These are phyloP conservation scores for Nannizziopsis arthrosporioides DNA, from an alignment of 2,329 filamentous ascomycete species.

Conservation along the genomic window DNA sequence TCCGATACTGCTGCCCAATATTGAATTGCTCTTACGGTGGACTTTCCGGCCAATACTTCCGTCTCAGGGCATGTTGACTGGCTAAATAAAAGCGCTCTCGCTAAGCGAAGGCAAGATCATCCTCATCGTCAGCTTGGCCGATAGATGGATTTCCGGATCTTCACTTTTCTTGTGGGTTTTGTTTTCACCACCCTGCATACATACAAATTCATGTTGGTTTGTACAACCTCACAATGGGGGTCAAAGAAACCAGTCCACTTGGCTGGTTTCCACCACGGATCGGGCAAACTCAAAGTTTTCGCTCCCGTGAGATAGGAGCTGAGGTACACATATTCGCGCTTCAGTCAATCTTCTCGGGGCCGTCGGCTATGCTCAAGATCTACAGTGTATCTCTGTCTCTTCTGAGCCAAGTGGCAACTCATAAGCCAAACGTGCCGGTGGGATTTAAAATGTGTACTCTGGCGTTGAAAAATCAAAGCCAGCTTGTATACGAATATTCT, in stretches of 20 bases:
- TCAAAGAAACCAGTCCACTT: background rate
- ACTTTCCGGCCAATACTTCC: background rate
- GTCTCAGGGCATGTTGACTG: background rate
- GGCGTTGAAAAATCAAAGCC: too few relatives aligned
- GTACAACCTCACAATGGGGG: background rate
- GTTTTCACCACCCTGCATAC: background rate
- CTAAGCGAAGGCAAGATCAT: background rate
- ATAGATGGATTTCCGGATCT: slow-evolving; percentile 3
- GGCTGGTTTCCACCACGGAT: slow-evolving; percentile 9
- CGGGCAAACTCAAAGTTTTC: slow-evolving; percentile 8
- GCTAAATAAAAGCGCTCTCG: background rate
- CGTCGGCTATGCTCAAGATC: background rate
- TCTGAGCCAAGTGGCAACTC: too few relatives aligned
- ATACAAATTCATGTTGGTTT: slow-evolving; percentile 1
- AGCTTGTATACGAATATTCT: too few relatives aligned
- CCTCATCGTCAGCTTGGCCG: slow-evolving; percentile 3
- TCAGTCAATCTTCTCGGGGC: background rate
- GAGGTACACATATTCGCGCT: slow-evolving; percentile 18
- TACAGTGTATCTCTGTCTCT: too few relatives aligned
- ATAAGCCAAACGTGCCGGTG: too few relatives aligned
- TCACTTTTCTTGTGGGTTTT: background rate
- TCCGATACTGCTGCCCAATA: slow-evolving; percentile 52
- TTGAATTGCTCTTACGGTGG: slow-evolving; percentile 19
- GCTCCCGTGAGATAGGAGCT: slow-evolving; percentile 15
- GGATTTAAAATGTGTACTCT: too few relatives aligned